A percentile compares a stretch with the other conserved stretches of the same genome.
Conservation (phyloP, 192 early-diverging fungal genomes). For the Gigaspora rosea region DNA sequence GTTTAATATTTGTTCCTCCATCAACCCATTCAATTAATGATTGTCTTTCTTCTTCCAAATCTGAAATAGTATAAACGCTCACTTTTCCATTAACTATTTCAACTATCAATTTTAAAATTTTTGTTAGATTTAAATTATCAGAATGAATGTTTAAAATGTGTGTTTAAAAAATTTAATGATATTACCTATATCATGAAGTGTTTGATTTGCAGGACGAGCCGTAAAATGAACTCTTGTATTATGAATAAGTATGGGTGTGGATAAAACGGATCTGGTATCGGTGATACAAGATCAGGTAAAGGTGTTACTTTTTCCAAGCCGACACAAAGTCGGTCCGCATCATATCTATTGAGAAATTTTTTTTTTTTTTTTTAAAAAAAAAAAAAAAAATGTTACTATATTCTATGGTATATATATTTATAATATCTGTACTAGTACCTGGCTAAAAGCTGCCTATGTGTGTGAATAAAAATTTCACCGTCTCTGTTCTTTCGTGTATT, state of each 20-base stretch:
- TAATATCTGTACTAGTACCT: background rate
- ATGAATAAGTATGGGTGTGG: background rate
- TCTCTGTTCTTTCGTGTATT: background rate
- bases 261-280: constrained; percentile 1
- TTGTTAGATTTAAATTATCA: too few relatives aligned
- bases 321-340: background rate
- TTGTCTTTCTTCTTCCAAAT: background rate
- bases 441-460: background rate
- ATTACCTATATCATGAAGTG: constrained; percentile 1
- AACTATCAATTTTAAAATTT: too few relatives aligned
- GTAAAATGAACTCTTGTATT: background rate
- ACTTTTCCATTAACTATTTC: too few relatives aligned
- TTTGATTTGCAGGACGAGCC: background rate
- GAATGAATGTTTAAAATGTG: too few relatives aligned
- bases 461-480: constrained; percentile 20
- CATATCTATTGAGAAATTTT: constrained; percentile 16
- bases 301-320: background rate
- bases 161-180: too few relatives aligned
- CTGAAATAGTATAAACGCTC: background rate
- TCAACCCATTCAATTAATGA: constrained; percentile 1
- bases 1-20: too few relatives aligned
- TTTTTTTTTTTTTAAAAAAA: too few relatives aligned
- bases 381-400: background rate
- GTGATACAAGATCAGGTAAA: background rate
- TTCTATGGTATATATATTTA: background rate